These are phyloP conservation scores for Volvox reticuliferus DNA, from an alignment of 139 green algal genomes.

Conservation along the genomic window DNA sequence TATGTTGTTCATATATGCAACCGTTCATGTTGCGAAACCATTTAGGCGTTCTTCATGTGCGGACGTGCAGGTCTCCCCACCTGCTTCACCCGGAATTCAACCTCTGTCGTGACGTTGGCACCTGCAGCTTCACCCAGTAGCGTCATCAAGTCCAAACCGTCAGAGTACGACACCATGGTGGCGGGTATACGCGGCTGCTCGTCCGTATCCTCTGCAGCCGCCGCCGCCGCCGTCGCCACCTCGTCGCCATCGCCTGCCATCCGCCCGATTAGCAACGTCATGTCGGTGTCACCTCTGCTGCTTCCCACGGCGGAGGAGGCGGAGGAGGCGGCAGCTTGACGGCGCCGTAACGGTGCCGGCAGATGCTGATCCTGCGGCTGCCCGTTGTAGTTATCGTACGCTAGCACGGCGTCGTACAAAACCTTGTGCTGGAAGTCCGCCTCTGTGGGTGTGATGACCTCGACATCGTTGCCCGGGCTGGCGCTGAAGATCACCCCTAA, in stretches of 20 bases:
- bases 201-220: background rate
- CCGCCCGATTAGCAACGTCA: too few species aligned
- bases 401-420: background rate
- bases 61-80: background rate
- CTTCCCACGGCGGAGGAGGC: background rate
- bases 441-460: background rate
- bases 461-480: slow-evolving; percentile 8
- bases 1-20: too few species aligned
- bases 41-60: background rate
- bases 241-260: background rate
- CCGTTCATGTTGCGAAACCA: background rate
- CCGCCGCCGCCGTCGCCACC: background rate
- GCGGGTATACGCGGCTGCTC: slow-evolving; percentile 17
- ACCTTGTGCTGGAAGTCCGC: background rate
- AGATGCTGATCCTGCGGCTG: too few species aligned
- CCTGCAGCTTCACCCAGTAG: background rate
- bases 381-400: too few species aligned
- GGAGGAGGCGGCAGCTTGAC: too few species aligned
- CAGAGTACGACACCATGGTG: slow-evolving; percentile 32
- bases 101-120: background rate
- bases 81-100: slow-evolving; percentile 7
- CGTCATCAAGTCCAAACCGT: background rate
- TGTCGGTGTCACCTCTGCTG: background rate
- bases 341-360: too few species aligned
- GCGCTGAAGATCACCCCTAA: slow-evolving; percentile 1